phyloP scores from a whole-genome alignment of 805 yeast genomes.

The Alloascoidea hylecoeti region DNA sequence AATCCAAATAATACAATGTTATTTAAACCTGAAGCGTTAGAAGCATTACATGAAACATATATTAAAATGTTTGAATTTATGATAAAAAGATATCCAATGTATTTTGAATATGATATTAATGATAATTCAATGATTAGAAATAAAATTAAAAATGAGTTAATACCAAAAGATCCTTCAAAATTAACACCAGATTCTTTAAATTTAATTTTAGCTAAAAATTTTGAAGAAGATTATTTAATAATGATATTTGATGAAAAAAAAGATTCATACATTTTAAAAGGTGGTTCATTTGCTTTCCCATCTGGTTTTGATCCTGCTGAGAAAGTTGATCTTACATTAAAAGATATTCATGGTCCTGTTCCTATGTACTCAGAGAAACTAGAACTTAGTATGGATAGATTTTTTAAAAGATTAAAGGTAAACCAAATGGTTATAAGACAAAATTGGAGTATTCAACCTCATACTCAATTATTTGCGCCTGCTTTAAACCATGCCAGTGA shows the following conservation, averaged over 20 bases:
- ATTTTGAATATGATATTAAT: conserved; percentile 22
- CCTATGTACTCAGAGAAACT: conserved; percentile 49
- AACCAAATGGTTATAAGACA: conserved; percentile 44
- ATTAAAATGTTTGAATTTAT: conserved; percentile 25
- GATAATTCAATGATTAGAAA: conserved; percentile 17
- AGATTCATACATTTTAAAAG: conserved; percentile 32
- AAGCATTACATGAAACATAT: conserved; percentile 37
- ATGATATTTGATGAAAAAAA: conserved; percentile 31
- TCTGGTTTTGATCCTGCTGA: conserved; percentile 57
- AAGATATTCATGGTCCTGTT: conserved; percentile 55
- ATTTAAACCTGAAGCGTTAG: conserved; percentile 15
- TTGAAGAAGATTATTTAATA: conserved; percentile 54
- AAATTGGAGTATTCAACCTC: conserved; percentile 63
- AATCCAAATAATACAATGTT: conserved; percentile 18
- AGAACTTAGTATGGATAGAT: conserved; percentile 50
- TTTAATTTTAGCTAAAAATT: conserved; percentile 18
- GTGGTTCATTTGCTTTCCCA: conserved; percentile 48
- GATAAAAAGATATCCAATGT: conserved; percentile 35
- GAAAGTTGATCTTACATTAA: conserved; percentile 37
- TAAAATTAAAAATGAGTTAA: conserved; percentile 22
- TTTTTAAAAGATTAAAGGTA: conserved; percentile 40
- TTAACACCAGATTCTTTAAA: conserved; percentile 3
- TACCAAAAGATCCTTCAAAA: conserved; percentile 19
- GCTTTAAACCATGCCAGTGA: conserved; percentile 24
- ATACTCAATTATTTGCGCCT: conserved; percentile 32